Evolutionary conservation across 148 eudicot genomes (phyloP), one percentile per base, ranked within the genome.

Genomic region (Bassia scoparia): DNA sequence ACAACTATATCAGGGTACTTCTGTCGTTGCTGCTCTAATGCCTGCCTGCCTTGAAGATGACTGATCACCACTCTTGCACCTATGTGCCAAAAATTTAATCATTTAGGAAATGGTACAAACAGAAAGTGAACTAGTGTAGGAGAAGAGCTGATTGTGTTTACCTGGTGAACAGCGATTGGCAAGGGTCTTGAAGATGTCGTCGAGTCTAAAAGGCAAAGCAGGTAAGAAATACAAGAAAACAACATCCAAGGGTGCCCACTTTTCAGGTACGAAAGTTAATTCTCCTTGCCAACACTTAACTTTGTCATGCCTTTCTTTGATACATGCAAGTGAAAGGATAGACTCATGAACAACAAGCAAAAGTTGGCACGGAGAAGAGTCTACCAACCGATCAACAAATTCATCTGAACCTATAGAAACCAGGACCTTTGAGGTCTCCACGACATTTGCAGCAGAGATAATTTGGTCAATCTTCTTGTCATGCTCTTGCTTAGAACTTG

Each of bases 221-320:
- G 98, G 96, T 68, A 95, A 80, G 80, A 87, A 91, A 69, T 86
- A 89, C 9, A 95, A 85, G 78, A 85, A 91, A 67, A 92, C 93
- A 69, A 88, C 92, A 83, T 95, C 97, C 73, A 95, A 88, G 69
- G 93, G 84, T 55, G 87, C 83, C 97, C 97, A 95, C 61, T 86
- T 87, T 70, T 89, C 91, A 52, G 98, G 96, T 15, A 87, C 86
- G 74, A 73, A 80, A 24, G 84, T 76, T 81, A 95, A 63, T 74
- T 85, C 93, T 53, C 98, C 98, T 81, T 91, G 95, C 98, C 97
- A 95, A 79, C 97, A 95, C 78, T 81, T 89, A 54, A 95, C 90
- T 26, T 77, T 72, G 73, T 95, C 98, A 69, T 91, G 79, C 77
- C 86, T 89, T 59, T 89, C 98, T 80, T 86, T 90, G 29, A 91